Conservation (phyloP, 306 rosid genomes). For the Chamaecrista fasciculata region DNA sequence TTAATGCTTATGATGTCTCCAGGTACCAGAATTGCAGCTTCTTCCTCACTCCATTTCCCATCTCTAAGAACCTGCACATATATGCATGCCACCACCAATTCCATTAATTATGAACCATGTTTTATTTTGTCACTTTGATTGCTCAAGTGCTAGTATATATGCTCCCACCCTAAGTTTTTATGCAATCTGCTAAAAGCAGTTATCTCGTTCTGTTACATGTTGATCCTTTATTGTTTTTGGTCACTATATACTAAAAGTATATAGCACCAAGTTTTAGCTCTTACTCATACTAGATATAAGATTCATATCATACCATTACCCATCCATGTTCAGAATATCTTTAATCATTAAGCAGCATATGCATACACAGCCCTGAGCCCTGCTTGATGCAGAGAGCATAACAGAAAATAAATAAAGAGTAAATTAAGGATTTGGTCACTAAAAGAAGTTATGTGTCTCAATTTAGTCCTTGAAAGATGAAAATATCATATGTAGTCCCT, state of each 20-base stretch:
- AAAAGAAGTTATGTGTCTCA: no score
- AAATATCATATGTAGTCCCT: no score
- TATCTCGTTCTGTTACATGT: neutral
- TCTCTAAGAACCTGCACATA: conserved; percentile 82
- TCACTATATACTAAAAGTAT: no score
- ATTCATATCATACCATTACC: no score
- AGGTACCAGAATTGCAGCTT: conserved; percentile 91
- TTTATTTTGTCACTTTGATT: neutral
- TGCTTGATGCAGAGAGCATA: neutral
- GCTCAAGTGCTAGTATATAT: neutral
- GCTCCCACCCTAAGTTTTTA: neutral
- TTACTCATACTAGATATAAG: no score
- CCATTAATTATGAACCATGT: neutral
- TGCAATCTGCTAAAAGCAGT: neutral
- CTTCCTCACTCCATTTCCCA: conserved; percentile 90
- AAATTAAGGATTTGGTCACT: no score
- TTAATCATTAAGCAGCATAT: neutral
- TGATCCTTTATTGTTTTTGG: no score
- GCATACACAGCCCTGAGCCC: neutral
- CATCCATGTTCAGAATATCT: neutral
- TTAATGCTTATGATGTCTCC: conserved; percentile 93
- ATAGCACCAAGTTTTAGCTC: no score
- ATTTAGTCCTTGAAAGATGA: no score
- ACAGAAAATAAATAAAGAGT: no score
- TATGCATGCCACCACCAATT: no score